Percentiles rank a stretch among this genome's conserved stretches.
Evolutionary conservation across 2,329 filamentous ascomycete species (phyloP).

Genomic region (Diaporthe nobilis): DNA sequence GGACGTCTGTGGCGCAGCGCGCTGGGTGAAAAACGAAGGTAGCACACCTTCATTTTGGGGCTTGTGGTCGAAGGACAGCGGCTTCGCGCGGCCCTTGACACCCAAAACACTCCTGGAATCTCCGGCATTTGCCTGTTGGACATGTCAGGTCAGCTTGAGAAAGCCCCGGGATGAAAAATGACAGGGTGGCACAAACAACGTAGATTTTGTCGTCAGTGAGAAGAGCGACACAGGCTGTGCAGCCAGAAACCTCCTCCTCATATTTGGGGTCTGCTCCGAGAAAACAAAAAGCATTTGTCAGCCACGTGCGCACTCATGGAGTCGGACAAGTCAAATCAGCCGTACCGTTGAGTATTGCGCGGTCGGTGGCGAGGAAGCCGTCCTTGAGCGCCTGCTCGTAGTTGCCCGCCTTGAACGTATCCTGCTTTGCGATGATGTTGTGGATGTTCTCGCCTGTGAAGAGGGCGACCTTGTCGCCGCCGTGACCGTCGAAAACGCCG

Average conservation of each 20-base stretch:
- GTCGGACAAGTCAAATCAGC: background rate
- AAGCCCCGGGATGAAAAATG: slow-evolving; percentile 39
- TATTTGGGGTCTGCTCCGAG: slow-evolving; percentile 85
- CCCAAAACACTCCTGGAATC: slow-evolving; percentile 96
- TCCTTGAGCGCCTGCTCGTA: slow-evolving; percentile 98
- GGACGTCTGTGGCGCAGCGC: background rate
- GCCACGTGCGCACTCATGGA: slow-evolving; percentile 28
- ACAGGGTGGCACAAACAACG: slow-evolving; percentile 76
- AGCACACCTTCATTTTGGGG: slow-evolving; percentile 92
- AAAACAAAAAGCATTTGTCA: slow-evolving; percentile 35
- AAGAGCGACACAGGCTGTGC: slow-evolving; percentile 92
- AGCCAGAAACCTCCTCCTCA: slow-evolving; percentile 97
- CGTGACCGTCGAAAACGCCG: slow-evolving; percentile 97
- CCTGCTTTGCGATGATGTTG: slow-evolving; percentile 94
- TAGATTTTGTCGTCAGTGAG: slow-evolving; percentile 94
- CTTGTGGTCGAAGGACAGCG: slow-evolving; percentile 99
- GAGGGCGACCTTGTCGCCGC: slow-evolving; percentile 94
- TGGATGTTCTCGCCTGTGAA: slow-evolving; percentile 95
- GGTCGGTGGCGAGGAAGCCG: slow-evolving; percentile 94
- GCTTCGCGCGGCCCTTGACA: slow-evolving; percentile 97
- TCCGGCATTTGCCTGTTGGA: slow-evolving; percentile 88
- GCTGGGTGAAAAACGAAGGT: slow-evolving; percentile 11
- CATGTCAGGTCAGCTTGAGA: slow-evolving; percentile 45
- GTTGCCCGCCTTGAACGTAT: slow-evolving; percentile 90
- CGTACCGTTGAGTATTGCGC: slow-evolving; percentile 94